These are phyloP conservation scores for Entomophthora muscae DNA, from an alignment of 371 early-diverging fungal species.

Conservation along the genomic window DNA sequence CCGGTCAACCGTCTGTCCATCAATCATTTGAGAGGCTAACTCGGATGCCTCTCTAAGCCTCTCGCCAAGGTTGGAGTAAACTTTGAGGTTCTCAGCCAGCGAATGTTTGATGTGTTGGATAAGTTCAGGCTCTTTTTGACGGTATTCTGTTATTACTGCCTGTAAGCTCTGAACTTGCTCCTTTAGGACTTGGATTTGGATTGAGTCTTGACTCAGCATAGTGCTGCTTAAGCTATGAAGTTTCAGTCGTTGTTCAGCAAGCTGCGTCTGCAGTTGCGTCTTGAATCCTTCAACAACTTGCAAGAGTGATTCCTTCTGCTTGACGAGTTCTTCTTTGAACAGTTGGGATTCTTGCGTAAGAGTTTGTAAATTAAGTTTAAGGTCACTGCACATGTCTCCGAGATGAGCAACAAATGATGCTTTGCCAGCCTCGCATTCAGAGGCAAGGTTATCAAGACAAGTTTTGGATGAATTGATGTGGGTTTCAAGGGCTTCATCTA, in stretches of 20 bases:
- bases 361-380: neutral
- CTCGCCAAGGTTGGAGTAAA: neutral
- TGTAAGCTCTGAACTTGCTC: neutral
- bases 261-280: neutral
- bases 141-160: neutral
- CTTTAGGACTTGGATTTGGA: neutral
- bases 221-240: neutral
- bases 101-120: neutral
- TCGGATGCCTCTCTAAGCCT: neutral
- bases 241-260: neutral
- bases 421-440: neutral
- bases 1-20: neutral
- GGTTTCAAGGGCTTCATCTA: neutral
- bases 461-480: neutral
- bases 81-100: neutral
- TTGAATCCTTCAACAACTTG: neutral
- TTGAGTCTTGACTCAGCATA: neutral
- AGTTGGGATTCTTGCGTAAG: neutral
- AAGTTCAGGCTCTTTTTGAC: neutral
- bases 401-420: neutral
- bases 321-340: neutral
- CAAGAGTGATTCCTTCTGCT: neutral
- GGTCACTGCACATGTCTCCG: neutral
- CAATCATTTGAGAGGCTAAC: neutral
- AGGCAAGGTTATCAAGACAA: neutral